phyloP scores from a whole-genome alignment of 2,329 filamentous ascomycete genomes.

The Aureobasidium lini region DNA sequence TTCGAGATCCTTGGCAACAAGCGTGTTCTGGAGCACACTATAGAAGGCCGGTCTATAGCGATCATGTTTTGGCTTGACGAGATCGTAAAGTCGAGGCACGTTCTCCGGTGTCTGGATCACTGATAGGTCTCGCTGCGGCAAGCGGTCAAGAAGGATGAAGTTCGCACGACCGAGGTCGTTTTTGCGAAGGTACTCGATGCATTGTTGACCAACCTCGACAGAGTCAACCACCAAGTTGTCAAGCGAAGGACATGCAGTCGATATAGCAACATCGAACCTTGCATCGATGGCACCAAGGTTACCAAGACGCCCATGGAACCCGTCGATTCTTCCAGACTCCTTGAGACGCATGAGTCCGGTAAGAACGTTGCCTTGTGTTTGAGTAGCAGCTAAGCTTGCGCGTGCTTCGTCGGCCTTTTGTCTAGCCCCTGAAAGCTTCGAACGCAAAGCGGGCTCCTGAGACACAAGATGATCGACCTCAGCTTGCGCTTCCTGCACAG shows the following conservation, averaged over 20 bases:
- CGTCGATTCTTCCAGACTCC: conserved; percentile 92
- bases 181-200: conserved; percentile 94
- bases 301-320: conserved; percentile 90
- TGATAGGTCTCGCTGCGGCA: conserved; percentile 69
- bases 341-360: conserved; percentile 88
- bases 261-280: conserved; percentile 96
- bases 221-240: conserved; percentile 97
- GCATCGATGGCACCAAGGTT: conserved; percentile 90
- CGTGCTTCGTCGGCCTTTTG: conserved; percentile 96
- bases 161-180: conserved; percentile 95
- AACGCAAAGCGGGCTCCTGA: conserved; percentile 74
- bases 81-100: conserved; percentile 84
- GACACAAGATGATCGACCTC: conserved; percentile 65
- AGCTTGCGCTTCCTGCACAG: conserved; percentile 61
- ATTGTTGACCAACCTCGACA: conserved; percentile 93
- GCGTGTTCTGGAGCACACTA: conserved; percentile 87
- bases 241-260: conserved; percentile 82
- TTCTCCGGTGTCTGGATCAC: conserved; percentile 83
- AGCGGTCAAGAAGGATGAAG: conserved; percentile 89
- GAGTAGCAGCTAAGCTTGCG: conserved; percentile 79
- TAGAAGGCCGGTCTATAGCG: conserved; percentile 88
- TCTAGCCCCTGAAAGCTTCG: conserved; percentile 78
- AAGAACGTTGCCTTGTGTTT: conserved; percentile 78
- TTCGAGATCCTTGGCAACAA: conserved; percentile 86
- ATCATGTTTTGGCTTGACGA: conserved; percentile 82